Base-by-base conservation (phyloP, 2,329 filamentous ascomycete genomes). In the Aureobasidium sp. region DNA sequence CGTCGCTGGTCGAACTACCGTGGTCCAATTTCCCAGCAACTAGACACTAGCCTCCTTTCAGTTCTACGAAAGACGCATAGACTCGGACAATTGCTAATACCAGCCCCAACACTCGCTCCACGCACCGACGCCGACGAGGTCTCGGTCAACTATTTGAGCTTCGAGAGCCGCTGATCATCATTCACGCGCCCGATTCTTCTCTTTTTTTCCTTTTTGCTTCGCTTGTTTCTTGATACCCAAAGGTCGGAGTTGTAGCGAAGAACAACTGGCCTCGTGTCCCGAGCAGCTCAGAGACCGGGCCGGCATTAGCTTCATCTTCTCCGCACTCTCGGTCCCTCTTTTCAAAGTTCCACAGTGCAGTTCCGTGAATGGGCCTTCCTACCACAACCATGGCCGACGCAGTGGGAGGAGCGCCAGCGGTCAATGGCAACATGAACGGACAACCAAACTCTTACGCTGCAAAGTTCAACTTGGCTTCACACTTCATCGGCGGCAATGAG, bases 401-500 rank as follows among this genome's bases (percentile, higher is more conserved):
- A 62, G 70, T 70, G 62, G 71, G 69, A 63, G 66, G 64, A 62
- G 65, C 64, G 48, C 42, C 61, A 55, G 64, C 63, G 61, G 59
- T 54, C 45, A 60, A 68, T 62, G 64, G 65, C 55, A 58, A 63
- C 37, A 64, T 70, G 59, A 81, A 81, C 64, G 79, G 78, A 66
- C 68, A 73, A 49, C 70, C 73, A 54, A 79, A 79, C 66, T 83
- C 85, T 53, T 90, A 87, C 68, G 82, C 89, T 60, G 84, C 89
- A 62, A 89, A 86, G 74, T 83, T 88, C 76, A 84, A 87, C 61
- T 72, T 98, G 58, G 83, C 90, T 58, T 79, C 89, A 72, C 93
- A 98, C 77, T 98, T 97, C 74, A 95, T 97, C 70, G 93, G 93
- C 64, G 91, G 93, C 60, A 96, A 95, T 76, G 81, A 84, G 68